Evolutionary conservation across 176 grass and related monocot species (phyloP).

Genomic region (Typha latifolia): DNA sequence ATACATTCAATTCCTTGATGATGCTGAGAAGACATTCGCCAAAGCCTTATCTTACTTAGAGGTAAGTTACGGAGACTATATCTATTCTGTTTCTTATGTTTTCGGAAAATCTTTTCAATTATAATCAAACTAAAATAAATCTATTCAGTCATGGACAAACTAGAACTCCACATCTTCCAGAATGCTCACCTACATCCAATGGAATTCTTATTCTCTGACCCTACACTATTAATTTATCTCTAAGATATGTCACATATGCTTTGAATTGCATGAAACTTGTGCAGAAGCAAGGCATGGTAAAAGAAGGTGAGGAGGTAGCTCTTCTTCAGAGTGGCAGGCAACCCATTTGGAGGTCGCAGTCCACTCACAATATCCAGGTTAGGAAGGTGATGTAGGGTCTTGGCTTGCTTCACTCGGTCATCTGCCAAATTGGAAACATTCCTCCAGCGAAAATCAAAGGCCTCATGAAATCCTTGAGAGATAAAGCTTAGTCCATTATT

Average conservation of each 20-base stretch:
- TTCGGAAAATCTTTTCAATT: too few relatives aligned
- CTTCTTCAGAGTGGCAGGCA: slow-evolving; percentile 82
- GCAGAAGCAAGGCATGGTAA: slow-evolving; percentile 94
- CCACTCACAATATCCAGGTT: slow-evolving; percentile 94
- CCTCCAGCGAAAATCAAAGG: not conserved
- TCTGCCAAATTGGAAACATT: not conserved
- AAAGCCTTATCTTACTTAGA: slow-evolving; percentile 79
- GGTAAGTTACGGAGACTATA: slow-evolving; percentile 30
- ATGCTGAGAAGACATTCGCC: slow-evolving; percentile 72
- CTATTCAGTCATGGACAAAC: too few relatives aligned
- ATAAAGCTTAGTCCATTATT: too few relatives aligned
- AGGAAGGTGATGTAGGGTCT: slow-evolving; percentile 35
- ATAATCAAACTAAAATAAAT: too few relatives aligned
- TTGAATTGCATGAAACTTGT: slow-evolving; percentile 11
- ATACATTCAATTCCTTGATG: slow-evolving; percentile 68
- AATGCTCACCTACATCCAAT: too few relatives aligned
- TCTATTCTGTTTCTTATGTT: not conserved
- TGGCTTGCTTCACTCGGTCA: not conserved
- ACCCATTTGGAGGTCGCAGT: slow-evolving; percentile 97
- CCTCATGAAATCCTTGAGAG: not conserved
- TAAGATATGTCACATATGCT: not conserved
- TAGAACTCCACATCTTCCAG: too few relatives aligned
- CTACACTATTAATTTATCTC: not conserved
- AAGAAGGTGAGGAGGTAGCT: slow-evolving; percentile 84
- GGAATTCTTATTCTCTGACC: too few relatives aligned